Base-by-base conservation (phyloP, 1,139 yeast species). In the Lizanozyma gosingica region DNA sequence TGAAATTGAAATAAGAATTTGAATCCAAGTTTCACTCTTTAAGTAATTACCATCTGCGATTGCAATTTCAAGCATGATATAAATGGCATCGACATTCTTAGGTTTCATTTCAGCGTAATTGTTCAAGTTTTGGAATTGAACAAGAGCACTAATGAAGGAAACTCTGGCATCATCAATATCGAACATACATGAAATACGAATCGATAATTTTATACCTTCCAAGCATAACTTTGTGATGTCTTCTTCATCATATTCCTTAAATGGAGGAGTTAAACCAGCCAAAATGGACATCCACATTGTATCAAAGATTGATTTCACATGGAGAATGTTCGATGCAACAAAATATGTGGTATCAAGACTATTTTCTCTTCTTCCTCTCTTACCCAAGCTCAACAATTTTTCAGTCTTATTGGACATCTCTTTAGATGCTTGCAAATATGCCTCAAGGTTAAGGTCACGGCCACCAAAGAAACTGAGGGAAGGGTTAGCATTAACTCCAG, bases 201-300 rank as follows among this genome's bases (percentile, higher is more conserved):
- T 80, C 1, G 97, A 80, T 38, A 87, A 64, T 53, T 82, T 81
- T 49, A 92, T 76, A 9, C 97, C 98, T 49, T 86, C 95, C 43
- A 94, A 67, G 51, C 96, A 83, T 4, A 74, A 60, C 43, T 69
- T 73, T n/a, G 84, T 72, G 3, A 85, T 77, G 39, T 81, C 92
- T 14, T 73, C 71, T 49, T 88, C 96, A 47, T 86, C 94, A 45
- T 83, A 81, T 45, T 86, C 95, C 56, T 84, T 88, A 63, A 90
- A 87, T 3, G 96, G 94, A 2, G 94, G 94, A 0, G 97, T 87
- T 40, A 94, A 71, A 0, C 95, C 97, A 4, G 97, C 98, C 49
- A 94, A 69, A 40, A 92, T 76, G 0, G 97, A 87, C 97, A 92
- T 88, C 99, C 99, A 94, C 39, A 86, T 68, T 14, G 87, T 87